Evolutionary conservation across 2,329 filamentous ascomycete genomes (phyloP).

Genomic region (Trichothecium roseum): DNA sequence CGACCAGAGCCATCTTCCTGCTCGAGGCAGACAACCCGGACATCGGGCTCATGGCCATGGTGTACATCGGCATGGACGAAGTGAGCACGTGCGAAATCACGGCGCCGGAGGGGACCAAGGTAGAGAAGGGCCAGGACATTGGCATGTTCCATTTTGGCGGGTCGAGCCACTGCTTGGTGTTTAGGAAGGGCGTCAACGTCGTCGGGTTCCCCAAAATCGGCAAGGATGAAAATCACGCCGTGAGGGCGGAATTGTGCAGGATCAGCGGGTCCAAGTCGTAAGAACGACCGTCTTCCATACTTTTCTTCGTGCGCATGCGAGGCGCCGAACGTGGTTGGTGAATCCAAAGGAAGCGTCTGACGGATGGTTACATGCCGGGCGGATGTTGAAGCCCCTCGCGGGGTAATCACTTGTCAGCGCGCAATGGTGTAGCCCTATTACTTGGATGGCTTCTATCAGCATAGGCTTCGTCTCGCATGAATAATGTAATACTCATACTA

Average conservation of each 20-base stretch:
- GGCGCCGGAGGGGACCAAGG: slow-evolving; percentile 51
- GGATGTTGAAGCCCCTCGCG: too few relatives aligned
- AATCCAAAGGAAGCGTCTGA: too few relatives aligned
- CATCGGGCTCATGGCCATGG: slow-evolving; percentile 60
- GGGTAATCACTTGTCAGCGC: too few relatives aligned
- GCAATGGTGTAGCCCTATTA: too few relatives aligned
- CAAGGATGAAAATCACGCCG: slow-evolving; percentile 26
- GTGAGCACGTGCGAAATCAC: slow-evolving; percentile 65
- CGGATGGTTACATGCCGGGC: too few relatives aligned
- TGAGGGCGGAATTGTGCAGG: slow-evolving; percentile 19
- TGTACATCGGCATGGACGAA: slow-evolving; percentile 68
- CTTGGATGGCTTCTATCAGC: too few relatives aligned
- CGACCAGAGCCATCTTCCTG: slow-evolving; percentile 59
- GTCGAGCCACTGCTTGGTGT: slow-evolving; percentile 58
- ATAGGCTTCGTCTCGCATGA: too few relatives aligned
- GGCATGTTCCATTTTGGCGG: slow-evolving; percentile 81
- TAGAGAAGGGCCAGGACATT: slow-evolving; percentile 60
- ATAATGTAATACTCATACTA: too few relatives aligned
- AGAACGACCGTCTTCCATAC: too few relatives aligned
- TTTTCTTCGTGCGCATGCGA: too few relatives aligned
- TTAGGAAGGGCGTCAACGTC: slow-evolving; percentile 44
- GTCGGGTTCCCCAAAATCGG: slow-evolving; percentile 25
- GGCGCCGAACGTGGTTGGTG: too few relatives aligned
- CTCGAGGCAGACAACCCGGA: slow-evolving; percentile 58
- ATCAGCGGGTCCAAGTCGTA: too few relatives aligned